Evolutionary conservation across 2,329 filamentous ascomycete genomes (phyloP), one percentile per base, ranked within the genome.

Genomic region (Ophiocordyceps camponoti-floridani): DNA sequence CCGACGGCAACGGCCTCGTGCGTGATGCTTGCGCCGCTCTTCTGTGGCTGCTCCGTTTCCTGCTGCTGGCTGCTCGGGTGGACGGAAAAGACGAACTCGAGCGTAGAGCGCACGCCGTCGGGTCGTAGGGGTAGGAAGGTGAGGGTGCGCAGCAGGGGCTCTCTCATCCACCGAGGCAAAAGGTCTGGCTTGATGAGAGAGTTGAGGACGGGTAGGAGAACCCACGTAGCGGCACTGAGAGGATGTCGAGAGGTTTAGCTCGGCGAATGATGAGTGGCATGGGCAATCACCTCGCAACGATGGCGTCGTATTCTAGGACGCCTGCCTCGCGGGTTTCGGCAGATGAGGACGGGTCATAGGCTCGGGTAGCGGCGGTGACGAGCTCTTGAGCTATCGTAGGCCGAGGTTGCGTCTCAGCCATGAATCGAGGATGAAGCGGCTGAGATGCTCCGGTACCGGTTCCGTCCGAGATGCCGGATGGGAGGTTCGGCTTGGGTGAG

Each of bases 11-110:
- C 63, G 1, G 79, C 79, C 54, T 85, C 79, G 30, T 80, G 71
- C 0, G 81, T 80, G 45, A 85, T 79, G 40, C 71, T 72, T 4
- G 77, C 72, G 1, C 77, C 75, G 55, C 69, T 63, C 44, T 72
- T 76, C 51, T 74, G 71, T 1, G 69, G 64, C 4, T 55, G 53
- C 2, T 62, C 58, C 1, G 62, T 61, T 45, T 69, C 66, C 7
- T 63, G 58, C 0, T 56, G 44, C 46, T 62, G 60, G 50, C 63
- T 67, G 48, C 72, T 68, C 0, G 79, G 73, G 48, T 83, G 79
- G 7, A 82, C 75, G 1, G 79, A 71, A 46, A 83, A 80, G 33
- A 85, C 67, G 53, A 84, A 84, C 54, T 84, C 80, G 48, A 84
- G 66, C 0, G 77, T 80, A 26, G 75, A 71, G 31, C 80, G 70